Base-by-base conservation (phyloP, 2,329 filamentous ascomycete species). In the Venturia aucupariae region DNA sequence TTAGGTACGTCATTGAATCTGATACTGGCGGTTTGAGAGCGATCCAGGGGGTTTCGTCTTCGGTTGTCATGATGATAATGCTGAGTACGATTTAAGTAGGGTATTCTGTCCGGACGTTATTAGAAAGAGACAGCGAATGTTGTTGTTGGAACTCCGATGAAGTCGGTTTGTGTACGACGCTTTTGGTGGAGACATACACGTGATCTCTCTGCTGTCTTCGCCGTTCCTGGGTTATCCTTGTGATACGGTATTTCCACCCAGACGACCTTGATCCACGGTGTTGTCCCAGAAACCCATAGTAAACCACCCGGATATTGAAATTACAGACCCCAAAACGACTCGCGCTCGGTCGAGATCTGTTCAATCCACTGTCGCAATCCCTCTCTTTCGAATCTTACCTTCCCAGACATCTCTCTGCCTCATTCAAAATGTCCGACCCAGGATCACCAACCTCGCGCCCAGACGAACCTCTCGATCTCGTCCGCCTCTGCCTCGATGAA, bases 391-490 rank as follows among this genome's bases (percentile, higher is more conserved):
- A 19, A 5, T 13, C 55, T n/a, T 8, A 8, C 55, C 11, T 38
- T 27, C 38, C 59, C 24, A 27, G 17, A 27, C 35, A 42, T 41
- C 30, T 19, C 59, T 17, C 35, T 13, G 6, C 15, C 11, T 6
- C 19, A 27, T 27, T 60, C 42, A 6, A 62, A 62, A 62, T 62
- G 61, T 46, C 61, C 30, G 39, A 55, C 48, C 51, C 62, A 27
- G 62, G 30, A 64, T 39, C 35, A 17, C 38, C 59, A 10, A 41
- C 59, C 62, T 81, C 82, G 70, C 84, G 89, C 65, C 89, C 92
- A 65, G 87, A 92, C 63, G 93, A 99, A 80, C 93, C 95, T 64
- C 88, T 99, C 73, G 94, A 97, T 77, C 86, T 99, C 51, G 94
- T 99, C 70, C 90, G 92, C 70, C 85, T 99, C 65, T 90, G 93